Evolutionary conservation across 768 basidiomycete species (phyloP).

Genomic region (Trametes cingulata): DNA sequence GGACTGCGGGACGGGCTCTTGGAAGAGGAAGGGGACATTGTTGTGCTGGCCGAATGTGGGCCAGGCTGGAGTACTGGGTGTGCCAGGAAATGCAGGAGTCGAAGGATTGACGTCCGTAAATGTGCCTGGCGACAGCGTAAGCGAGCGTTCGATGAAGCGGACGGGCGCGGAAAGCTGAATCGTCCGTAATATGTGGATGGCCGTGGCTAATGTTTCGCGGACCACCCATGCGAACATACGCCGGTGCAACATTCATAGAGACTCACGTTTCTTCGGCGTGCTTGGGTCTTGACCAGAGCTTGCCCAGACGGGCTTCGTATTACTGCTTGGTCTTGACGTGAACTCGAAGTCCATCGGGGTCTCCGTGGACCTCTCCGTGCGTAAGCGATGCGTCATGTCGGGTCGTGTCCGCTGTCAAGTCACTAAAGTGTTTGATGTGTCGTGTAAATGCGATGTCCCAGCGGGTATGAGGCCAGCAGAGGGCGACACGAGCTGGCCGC

Average conservation of each 20-base stretch:
- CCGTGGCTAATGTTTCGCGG: too few relatives aligned
- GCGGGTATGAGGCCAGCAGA: neutral
- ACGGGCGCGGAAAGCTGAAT: neutral
- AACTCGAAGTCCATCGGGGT: conserved; percentile 91
- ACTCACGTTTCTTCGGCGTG: conserved; percentile 71
- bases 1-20: conserved; percentile 48
- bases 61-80: conserved; percentile 35
- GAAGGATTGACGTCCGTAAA: conserved; percentile 45
- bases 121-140: conserved; percentile 40
- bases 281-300: conserved; percentile 43
- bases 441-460: neutral
- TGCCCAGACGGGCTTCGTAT: conserved; percentile 62
- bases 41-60: conserved; percentile 66
- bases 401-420: neutral
- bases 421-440: too few relatives aligned
- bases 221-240: too few relatives aligned
- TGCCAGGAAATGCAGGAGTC: conserved; percentile 36
- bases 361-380: conserved; percentile 58
- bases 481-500: neutral
- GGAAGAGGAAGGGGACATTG: conserved; percentile 75
- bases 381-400: conserved; percentile 8
- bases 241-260: neutral
- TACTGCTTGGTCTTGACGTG: conserved; percentile 61
- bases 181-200: too few relatives aligned
- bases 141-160: conserved; percentile 2